A percentile compares a stretch with the other conserved stretches of the same genome.
Conservation (phyloP, 139 green algal genomes). For the Picochlorum sp. region DNA sequence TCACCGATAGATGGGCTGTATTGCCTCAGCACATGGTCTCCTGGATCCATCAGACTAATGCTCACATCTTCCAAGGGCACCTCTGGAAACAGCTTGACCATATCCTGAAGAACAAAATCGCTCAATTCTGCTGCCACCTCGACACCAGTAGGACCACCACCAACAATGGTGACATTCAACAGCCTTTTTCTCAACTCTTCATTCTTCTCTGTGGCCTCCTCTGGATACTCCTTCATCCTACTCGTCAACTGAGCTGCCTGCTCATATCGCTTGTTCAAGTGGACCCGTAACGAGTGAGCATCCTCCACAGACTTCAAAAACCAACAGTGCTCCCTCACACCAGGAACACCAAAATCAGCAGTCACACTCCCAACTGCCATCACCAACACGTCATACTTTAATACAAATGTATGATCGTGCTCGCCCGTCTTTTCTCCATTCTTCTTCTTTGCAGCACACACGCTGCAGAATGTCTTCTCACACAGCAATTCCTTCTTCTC, state of each 20-base stretch:
- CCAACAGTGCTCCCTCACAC: slow-evolving; percentile 66
- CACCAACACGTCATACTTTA: slow-evolving; percentile 68
- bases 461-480: background rate
- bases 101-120: slow-evolving; percentile 33
- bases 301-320: slow-evolving; percentile 62
- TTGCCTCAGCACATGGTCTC: slow-evolving; percentile 59
- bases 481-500: slow-evolving; percentile 34
- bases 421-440: slow-evolving; percentile 7
- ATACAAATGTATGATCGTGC: slow-evolving; percentile 47
- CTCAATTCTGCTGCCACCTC: slow-evolving; percentile 70
- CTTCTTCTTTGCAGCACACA: no score
- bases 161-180: slow-evolving; percentile 76
- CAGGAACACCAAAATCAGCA: slow-evolving; percentile 80
- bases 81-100: slow-evolving; percentile 26
- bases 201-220: slow-evolving; percentile 39
- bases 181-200: slow-evolving; percentile 39
- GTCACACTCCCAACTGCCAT: slow-evolving; percentile 70
- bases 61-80: slow-evolving; percentile 25
- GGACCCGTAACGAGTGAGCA: slow-evolving; percentile 40
- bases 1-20: slow-evolving; percentile 38
- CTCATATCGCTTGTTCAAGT: slow-evolving; percentile 63
- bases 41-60: slow-evolving; percentile 67
- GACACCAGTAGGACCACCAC: slow-evolving; percentile 74
- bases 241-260: slow-evolving; percentile 22
- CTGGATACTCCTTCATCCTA: no score